Evolutionary conservation across 2,329 filamentous ascomycete genomes (phyloP).

Genomic region (Alternaria postmessia): DNA sequence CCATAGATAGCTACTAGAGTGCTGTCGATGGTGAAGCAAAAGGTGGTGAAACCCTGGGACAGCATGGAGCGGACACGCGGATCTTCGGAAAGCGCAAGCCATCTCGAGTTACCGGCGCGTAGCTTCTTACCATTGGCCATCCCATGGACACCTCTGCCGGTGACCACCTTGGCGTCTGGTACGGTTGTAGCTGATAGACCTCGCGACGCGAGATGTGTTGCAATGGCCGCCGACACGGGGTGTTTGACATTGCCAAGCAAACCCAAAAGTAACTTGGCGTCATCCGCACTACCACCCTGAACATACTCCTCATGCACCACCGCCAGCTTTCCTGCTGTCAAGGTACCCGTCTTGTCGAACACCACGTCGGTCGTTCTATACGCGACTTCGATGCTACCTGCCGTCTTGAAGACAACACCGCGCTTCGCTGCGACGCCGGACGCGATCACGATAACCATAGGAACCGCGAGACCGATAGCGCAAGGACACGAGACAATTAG

Average conservation of each 20-base stretch:
- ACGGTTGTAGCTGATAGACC: constrained; percentile 13
- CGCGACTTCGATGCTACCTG: constrained; percentile 68
- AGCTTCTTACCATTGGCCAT: constrained; percentile 38
- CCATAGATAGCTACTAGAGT: constrained; percentile 58
- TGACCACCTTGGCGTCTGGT: constrained; percentile 44
- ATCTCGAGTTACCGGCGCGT: constrained; percentile 59
- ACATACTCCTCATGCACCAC: constrained; percentile 46
- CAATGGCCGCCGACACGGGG: constrained; percentile 61
- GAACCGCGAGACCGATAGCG: constrained; percentile 76
- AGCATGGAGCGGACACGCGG: constrained; percentile 53
- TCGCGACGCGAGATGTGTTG: constrained; percentile 50
- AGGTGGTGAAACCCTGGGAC: constrained; percentile 40
- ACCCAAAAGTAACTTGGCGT: constrained; percentile 31
- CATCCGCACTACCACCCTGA: constrained; percentile 4
- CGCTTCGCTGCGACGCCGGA: constrained; percentile 69
- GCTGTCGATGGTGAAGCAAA: constrained; percentile 64
- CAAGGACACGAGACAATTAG: constrained; percentile 83
- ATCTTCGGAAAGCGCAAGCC: constrained; percentile 55
- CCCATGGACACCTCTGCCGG: constrained; percentile 57
- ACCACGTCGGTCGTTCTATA: constrained; percentile 71
- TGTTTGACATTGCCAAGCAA: constrained; percentile 58
- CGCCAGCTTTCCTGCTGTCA: constrained; percentile 66
- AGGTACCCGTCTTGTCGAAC: constrained; percentile 82
- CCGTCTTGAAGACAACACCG: constrained; percentile 76
- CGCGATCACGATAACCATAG: constrained; percentile 80